A percentile compares a stretch with the other conserved stretches of the same genome.
These are phyloP conservation scores for Pulicaria dysenterica DNA, from an alignment of 129 eudicot species.

Conservation along the genomic window DNA sequence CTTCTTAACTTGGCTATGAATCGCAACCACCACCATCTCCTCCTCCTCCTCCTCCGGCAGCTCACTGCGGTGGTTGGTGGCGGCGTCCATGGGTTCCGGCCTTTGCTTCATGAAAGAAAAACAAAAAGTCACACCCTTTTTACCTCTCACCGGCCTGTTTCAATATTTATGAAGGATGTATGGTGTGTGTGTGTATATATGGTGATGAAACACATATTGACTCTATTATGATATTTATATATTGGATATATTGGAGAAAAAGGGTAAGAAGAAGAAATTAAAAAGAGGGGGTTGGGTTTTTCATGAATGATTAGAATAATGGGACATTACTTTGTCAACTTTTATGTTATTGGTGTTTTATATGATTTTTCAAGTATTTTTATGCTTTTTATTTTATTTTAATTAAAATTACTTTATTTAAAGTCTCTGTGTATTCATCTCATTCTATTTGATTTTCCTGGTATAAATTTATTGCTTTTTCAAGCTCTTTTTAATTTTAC, in stretches of 20 bases:
- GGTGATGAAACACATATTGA: conserved; percentile 2
- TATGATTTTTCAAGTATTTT: not conserved
- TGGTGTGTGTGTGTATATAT: not conserved
- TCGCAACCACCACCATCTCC: conserved; percentile 37
- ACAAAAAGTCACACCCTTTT: conserved; percentile 27
- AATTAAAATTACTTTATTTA: not conserved
- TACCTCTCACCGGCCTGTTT: conserved; percentile 31
- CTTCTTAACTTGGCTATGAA: conserved; percentile 64
- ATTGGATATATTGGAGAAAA: too few species aligned
- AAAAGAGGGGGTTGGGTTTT: conserved; percentile 16
- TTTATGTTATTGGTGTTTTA: not conserved
- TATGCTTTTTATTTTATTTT: too few species aligned
- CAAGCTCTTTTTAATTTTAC: too few species aligned
- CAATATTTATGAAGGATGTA: conserved; percentile 9
- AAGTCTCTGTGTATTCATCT: not conserved
- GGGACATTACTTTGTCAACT: conserved; percentile 7
- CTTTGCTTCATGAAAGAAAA: conserved; percentile 25
- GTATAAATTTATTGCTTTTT: too few species aligned
- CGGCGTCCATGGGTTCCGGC: conserved; percentile 27
- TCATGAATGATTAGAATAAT: conserved; percentile 37
- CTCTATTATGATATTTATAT: conserved; percentile 26
- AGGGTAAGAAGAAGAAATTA: not conserved
- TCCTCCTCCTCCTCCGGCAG: conserved; percentile 20
- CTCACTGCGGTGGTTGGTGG: conserved; percentile 28
- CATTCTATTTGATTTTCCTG: not conserved